A percentile compares a stretch with the other conserved stretches of the same genome.
Conservation (phyloP, 2,329 filamentous ascomycete species). For the Microdochium bolleyi region DNA sequence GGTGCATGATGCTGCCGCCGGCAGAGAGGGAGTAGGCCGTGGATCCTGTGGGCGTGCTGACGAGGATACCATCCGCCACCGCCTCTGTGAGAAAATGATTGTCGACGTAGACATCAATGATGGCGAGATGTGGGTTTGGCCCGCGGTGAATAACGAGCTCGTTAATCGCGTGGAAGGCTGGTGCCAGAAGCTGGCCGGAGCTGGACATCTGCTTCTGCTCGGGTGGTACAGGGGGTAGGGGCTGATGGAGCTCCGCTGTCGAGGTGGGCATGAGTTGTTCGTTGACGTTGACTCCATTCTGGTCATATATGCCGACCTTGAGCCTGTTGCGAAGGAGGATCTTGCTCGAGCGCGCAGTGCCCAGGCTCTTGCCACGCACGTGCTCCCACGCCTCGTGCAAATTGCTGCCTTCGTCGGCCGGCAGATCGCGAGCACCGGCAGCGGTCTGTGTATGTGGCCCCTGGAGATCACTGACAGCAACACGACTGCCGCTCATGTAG, state of each 20-base stretch:
- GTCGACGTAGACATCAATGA: constrained; percentile 87
- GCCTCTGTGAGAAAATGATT: constrained; percentile 87
- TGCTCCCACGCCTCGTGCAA: constrained; percentile 54
- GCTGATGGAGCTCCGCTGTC: constrained; percentile 31
- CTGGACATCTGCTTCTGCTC: constrained; percentile 3
- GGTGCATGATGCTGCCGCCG: constrained; percentile 90
- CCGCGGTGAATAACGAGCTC: constrained; percentile 92
- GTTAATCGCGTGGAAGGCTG: constrained; percentile 70
- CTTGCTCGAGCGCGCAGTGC: constrained; percentile 63
- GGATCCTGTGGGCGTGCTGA: constrained; percentile 88
- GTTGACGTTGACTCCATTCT: constrained; percentile 54
- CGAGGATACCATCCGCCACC: constrained; percentile 89
- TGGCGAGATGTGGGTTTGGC: constrained; percentile 78
- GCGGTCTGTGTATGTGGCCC: constrained; percentile 30
- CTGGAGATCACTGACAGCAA: constrained; percentile 35
- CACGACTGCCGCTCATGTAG: constrained; percentile 66
- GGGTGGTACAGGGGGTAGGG: constrained; percentile 17
- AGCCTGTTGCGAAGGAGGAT: constrained; percentile 82
- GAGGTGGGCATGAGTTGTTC: constrained; percentile 39
- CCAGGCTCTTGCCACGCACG: constrained; percentile 74
- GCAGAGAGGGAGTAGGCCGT: constrained; percentile 94
- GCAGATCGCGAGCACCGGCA: constrained; percentile 14
- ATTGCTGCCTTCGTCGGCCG: constrained; percentile 12
- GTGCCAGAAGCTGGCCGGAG: constrained; percentile 14
- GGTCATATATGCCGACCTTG: constrained; percentile 76